Conservation (phyloP, 108 stramenopile species). For the Pseudonitzschia delicatissima region DNA sequence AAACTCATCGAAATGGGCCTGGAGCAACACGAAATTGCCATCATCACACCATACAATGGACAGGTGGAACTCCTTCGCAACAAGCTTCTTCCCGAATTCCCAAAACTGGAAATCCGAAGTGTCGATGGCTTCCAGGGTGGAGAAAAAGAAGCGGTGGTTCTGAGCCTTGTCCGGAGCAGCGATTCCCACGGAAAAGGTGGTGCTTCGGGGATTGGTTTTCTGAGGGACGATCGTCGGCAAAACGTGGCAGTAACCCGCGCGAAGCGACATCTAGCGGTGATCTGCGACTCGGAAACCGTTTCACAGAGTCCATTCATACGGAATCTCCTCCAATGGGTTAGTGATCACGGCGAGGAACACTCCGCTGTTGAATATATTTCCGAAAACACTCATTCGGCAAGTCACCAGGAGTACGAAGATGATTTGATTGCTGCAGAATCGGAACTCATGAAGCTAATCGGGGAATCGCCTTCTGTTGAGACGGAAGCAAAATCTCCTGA, state of each 20-base stretch:
- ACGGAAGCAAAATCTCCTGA: no score
- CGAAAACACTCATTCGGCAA: neutral
- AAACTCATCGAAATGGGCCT: slow-evolving; percentile 69
- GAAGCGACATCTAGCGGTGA: slow-evolving; percentile 74
- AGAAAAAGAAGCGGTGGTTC: slow-evolving; percentile 94
- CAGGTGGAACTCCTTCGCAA: slow-evolving; percentile 86
- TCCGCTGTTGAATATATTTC: slow-evolving; percentile 60
- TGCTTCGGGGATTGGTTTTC: slow-evolving; percentile 88
- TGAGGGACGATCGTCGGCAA: slow-evolving; percentile 89
- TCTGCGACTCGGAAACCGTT: slow-evolving; percentile 87
- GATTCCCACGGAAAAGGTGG: slow-evolving; percentile 50
- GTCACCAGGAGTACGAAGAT: slow-evolving; percentile 15
- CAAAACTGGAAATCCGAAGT: slow-evolving; percentile 84
- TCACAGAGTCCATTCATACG: slow-evolving; percentile 65
- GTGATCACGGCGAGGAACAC: slow-evolving; percentile 68
- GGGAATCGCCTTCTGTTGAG: neutral
- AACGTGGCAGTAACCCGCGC: slow-evolving; percentile 98
- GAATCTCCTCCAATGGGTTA: slow-evolving; percentile 71
- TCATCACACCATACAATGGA: slow-evolving; percentile 99
- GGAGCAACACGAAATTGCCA: slow-evolving; percentile 76
- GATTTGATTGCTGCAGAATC: slow-evolving; percentile 37
- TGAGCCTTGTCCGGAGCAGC: slow-evolving; percentile 93
- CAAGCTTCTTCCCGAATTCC: slow-evolving; percentile 54
- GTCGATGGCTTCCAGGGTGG: slow-evolving; percentile 99
- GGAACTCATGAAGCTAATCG: slow-evolving; percentile 29